Base-by-base conservation (phyloP, 169 alveolate genomes). In the Plasmodium cynomolgi region DNA sequence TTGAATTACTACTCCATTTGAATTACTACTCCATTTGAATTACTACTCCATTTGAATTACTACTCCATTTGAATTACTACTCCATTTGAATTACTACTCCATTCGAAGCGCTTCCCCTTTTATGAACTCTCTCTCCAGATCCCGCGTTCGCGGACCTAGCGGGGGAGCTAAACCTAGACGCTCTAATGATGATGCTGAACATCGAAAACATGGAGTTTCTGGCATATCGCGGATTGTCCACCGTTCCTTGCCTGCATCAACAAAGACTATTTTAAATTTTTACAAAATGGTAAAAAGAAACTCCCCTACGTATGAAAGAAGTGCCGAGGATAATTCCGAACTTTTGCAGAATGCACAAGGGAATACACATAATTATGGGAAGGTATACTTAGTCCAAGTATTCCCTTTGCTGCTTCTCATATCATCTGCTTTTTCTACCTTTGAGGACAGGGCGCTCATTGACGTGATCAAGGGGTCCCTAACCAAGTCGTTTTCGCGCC, bases 111-210 rank as follows among this genome's bases (percentile, higher is more conserved):
- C 44, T 71, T 71, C 29, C 72, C 72, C 44, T 73, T 47, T 84
- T 73, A 23, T 80, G 39, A 44, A 20, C 34, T 23, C 58, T 44
- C 58, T 81, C 26, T 26, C 58, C 17, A 74, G 95, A 50, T 13
- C 95, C 96, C 0, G 96, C 94, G 29, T 86, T 93, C 39, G 97
- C 96, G 13, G 95, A 96, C 47, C 93, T 96, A 39, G 88, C 95
- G 56, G 85, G 83, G 15, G 97, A 96, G 3, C 82, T 97, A 85
- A 97, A 97, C 91, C 88, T 97, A 47, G 94, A 97, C 54, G 92
- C 98, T 1, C 44, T 97, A 81, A 88, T 97, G 92, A 95, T 96
- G 98, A 97, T 96, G 98, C 79, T 97, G 44, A 97, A 97, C 94
- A 95, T 96, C 13, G 95, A 97, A 84, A 93, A 94, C 58, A 81